Evolutionary conservation across 2,329 filamentous ascomycete genomes (phyloP).

Genomic region (Calonectria ilicicola): DNA sequence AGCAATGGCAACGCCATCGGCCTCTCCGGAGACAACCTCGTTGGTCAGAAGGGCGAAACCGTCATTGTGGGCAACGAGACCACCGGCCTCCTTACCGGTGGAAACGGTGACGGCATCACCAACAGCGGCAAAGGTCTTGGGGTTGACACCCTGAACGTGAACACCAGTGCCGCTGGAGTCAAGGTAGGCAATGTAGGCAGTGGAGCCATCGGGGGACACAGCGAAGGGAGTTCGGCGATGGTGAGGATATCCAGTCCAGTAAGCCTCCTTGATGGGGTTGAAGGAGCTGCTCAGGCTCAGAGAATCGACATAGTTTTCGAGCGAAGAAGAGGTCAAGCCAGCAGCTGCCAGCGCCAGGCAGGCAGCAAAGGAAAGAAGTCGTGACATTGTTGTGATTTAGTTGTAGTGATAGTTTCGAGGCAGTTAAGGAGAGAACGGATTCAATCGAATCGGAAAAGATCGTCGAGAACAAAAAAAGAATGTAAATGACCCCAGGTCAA

Average conservation of each 20-base stretch:
- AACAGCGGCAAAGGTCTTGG: constrained; percentile 64
- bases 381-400: constrained; percentile 35
- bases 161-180: constrained; percentile 66
- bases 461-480: constrained; percentile 33
- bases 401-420: constrained; percentile 24
- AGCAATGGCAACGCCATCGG: constrained; percentile 64
- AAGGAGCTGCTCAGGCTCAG: constrained; percentile 63
- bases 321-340: constrained; percentile 40
- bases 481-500: constrained; percentile 38
- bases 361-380: constrained; percentile 39
- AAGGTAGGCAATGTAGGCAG: constrained; percentile 71
- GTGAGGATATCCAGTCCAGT: constrained; percentile 72
- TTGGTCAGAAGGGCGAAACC: constrained; percentile 73
- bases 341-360: constrained; percentile 43
- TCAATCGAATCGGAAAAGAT: constrained; percentile 35
- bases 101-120: constrained; percentile 63
- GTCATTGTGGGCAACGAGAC: constrained; percentile 72
- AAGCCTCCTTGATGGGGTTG: constrained; percentile 68
- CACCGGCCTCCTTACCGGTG: constrained; percentile 69
- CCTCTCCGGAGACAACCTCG: constrained; percentile 63
- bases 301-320: constrained; percentile 51
- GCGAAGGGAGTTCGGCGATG: constrained; percentile 73
- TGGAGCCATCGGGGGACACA: constrained; percentile 70
- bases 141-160: constrained; percentile 68
- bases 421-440: constrained; percentile 27